Base-by-base conservation (phyloP, 768 basidiomycete genomes). In the Sporobolomyces roseus region DNA sequence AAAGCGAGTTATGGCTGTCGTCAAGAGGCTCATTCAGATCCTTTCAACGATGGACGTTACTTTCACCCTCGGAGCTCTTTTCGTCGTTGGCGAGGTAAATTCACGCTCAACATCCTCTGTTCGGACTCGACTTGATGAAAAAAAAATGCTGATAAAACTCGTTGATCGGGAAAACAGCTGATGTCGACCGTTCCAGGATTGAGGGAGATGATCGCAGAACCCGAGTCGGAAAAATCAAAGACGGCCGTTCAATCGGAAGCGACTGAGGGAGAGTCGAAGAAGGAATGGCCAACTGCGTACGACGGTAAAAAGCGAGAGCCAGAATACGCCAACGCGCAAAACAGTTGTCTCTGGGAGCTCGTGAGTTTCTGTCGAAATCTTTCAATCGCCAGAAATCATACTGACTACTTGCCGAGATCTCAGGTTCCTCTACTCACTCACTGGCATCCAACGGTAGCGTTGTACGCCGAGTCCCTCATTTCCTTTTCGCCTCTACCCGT, bases 231-330 rank as follows among this genome's bases (percentile, higher is more conserved):
- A 13, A 63, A 59, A 58, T 76, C 66, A 75, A 75, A 1, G 9
- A 71, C 77, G 36, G 68, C 75, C 33, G 75, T 71, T 5, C 73
- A 21, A 48, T 25, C 41, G 3, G 45, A 48, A 23, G 7, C 25
- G 54, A 41, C 4, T 19, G 19, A 62, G 48, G n/a, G 43, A 30
- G 5, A 46, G 33, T 17, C 30, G 45, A 35, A 54, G 21, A 41
- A 55, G 27, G 41, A 41, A n/a, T 48, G 35, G 53, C 46, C 55
- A 9, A 35, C 55, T 5, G 69, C 71, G 1, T 99, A 98, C 73
- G 94, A 99, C 75, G 86, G 91, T 0, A 82, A 84, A 52, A 98
- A 97, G 79, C 85, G 93, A 49, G 91, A 97, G 63, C 94, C 93
- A 0, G 85, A 87, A 73, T 94, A 84, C 75, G 88, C 91, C 0